Evolutionary conservation across 352 stramenopile species (phyloP).

Genomic region (Pythium sukuiense): DNA sequence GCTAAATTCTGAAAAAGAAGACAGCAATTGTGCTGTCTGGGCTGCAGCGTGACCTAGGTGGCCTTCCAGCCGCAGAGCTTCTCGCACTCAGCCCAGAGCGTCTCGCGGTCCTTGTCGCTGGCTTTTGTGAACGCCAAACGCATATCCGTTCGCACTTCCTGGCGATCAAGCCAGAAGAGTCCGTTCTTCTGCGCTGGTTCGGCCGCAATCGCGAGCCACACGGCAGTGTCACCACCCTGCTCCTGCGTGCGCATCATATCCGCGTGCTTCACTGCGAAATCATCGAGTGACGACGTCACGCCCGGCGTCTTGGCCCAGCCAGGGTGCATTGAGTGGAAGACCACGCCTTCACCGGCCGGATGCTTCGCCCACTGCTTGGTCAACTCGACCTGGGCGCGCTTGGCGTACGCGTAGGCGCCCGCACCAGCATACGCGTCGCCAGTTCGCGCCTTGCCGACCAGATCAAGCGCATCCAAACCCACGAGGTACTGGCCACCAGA

Average conservation of each 20-base stretch:
- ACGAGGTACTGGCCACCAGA: constrained; percentile 50
- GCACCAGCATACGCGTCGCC: constrained; percentile 34
- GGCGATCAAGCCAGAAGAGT: constrained; percentile 49
- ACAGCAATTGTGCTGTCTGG: background rate
- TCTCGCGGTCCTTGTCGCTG: constrained; percentile 39
- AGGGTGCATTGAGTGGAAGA: constrained; percentile 56
- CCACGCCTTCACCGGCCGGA: constrained; percentile 32
- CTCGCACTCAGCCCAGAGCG: constrained; percentile 41
- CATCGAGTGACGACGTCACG: constrained; percentile 35
- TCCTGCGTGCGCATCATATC: constrained; percentile 47
- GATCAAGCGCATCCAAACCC: constrained; percentile 32
- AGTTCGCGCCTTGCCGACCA: constrained; percentile 28
- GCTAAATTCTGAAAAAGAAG: background rate
- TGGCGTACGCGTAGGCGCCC: constrained; percentile 43
- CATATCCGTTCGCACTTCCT: constrained; percentile 43
- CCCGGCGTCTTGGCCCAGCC: constrained; percentile 49
- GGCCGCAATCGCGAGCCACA: constrained; percentile 51
- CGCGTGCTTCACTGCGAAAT: constrained; percentile 40
- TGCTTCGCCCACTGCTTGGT: constrained; percentile 44
- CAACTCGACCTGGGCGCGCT: constrained; percentile 51
- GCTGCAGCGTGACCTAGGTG: background rate
- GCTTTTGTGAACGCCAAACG: constrained; percentile 39
- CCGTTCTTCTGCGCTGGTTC: constrained; percentile 37
- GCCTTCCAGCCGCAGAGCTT: constrained; percentile 33
- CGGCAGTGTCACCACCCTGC: constrained; percentile 45